A percentile compares a stretch with the other conserved stretches of the same genome.
These are phyloP conservation scores for Gamsiella multidivaricata DNA, from an alignment of 192 early-diverging fungal genomes.

Conservation along the genomic window DNA sequence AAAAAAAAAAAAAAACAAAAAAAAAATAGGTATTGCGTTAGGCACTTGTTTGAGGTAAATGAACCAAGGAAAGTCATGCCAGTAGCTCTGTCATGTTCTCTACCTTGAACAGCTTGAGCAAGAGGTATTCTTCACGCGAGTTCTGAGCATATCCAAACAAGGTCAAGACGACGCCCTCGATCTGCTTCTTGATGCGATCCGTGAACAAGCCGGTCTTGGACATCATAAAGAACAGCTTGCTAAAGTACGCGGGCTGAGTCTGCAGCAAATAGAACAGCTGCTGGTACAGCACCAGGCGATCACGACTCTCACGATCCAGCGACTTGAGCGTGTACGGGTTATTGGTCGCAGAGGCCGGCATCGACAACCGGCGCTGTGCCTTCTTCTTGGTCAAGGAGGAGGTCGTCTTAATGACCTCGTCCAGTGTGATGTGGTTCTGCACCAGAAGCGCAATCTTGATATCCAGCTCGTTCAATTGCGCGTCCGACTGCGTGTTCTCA, in stretches of 20 bases:
- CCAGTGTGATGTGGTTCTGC: slow-evolving; percentile 94
- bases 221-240: slow-evolving; percentile 86
- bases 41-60: background rate
- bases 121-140: slow-evolving; percentile 93
- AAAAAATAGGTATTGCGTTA: background rate
- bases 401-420: slow-evolving; percentile 83
- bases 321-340: slow-evolving; percentile 77
- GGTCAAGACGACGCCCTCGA: slow-evolving; percentile 91
- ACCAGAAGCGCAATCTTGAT: slow-evolving; percentile 97
- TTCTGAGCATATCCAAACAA: slow-evolving; percentile 98
- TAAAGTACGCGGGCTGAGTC: slow-evolving; percentile 94
- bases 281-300: slow-evolving; percentile 85
- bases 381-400: slow-evolving; percentile 59
- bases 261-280: slow-evolving; percentile 97
- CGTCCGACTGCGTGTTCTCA: slow-evolving; percentile 85
- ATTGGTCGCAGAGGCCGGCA: slow-evolving; percentile 52
- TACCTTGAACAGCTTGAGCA: slow-evolving; percentile 94
- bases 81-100: background rate
- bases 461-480: slow-evolving; percentile 88
- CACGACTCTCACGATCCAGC: slow-evolving; percentile 88
- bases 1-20: background rate
- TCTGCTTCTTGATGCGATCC: slow-evolving; percentile 76
- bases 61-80: background rate
- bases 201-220: slow-evolving; percentile 81
- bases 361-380: slow-evolving; percentile 56